phyloP scores from a whole-genome alignment of 2,329 filamentous ascomycete species.

The Aureobasidium pullulans region DNA sequence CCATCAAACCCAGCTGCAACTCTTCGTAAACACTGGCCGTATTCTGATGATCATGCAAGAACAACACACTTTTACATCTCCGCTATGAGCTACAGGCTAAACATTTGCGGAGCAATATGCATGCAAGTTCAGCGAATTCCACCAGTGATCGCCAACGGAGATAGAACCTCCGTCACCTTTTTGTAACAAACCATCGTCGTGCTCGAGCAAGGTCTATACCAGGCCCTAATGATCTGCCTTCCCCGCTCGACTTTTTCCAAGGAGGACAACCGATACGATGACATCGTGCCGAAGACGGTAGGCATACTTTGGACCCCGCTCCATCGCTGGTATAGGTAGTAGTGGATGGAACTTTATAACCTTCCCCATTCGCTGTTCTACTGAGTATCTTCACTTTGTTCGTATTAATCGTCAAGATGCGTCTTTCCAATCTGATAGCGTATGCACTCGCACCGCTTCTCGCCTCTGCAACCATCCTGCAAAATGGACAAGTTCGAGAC shows the following conservation, averaged over 20 bases:
- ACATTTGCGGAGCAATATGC: not conserved
- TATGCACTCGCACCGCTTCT: constrained; percentile 13
- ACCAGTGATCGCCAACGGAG: not conserved
- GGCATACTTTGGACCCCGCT: not conserved
- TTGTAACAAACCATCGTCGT: not conserved
- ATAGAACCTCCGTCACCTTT: not conserved
- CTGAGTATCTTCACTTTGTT: not conserved
- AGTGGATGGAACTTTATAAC: not conserved
- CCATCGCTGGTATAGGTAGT: not conserved
- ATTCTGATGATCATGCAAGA: not conserved
- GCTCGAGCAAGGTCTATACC: not conserved
- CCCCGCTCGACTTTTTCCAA: not conserved
- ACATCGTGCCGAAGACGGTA: not conserved
- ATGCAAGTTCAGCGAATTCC: not conserved
- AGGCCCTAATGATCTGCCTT: not conserved
- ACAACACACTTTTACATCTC: not conserved
- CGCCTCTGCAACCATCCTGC: constrained; percentile 28
- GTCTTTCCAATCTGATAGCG: not conserved
- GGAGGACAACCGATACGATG: not conserved
- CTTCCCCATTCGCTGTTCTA: no score
- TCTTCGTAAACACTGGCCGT: no score
- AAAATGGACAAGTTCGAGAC: constrained; percentile 36
- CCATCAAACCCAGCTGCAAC: no score
- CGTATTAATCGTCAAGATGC: not conserved
- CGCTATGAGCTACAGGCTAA: not conserved